Evolutionary conservation across 305 asterid species (phyloP).

Genomic region (Fraxinus platypoda): DNA sequence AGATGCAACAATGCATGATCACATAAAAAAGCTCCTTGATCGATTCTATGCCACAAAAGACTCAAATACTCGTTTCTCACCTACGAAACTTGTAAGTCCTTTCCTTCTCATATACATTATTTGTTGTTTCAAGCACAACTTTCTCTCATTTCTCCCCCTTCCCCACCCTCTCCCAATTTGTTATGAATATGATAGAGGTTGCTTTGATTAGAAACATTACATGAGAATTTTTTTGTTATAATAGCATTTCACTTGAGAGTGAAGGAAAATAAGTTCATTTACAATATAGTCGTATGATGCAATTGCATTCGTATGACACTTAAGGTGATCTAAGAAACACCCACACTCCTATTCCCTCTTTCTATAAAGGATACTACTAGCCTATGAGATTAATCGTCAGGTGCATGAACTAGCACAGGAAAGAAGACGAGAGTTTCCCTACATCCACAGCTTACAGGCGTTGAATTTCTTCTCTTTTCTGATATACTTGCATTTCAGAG

Average conservation of each 20-base stretch:
- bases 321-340: not conserved
- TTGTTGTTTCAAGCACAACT: slow-evolving; percentile 10
- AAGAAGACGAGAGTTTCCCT: not conserved
- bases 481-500: slow-evolving; percentile 2
- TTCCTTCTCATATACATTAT: slow-evolving; percentile 24
- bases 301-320: not conserved
- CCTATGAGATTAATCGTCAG: slow-evolving; percentile 13
- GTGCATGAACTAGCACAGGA: slow-evolving; percentile 4
- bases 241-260: slow-evolving; percentile 9
- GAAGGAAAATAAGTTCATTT: slow-evolving; percentile 11
- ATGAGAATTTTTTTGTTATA: slow-evolving; percentile 3
- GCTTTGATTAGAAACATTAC: slow-evolving; percentile 15
- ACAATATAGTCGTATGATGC: not conserved
- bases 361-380: not conserved
- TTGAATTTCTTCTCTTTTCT: not conserved
- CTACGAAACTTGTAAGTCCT: slow-evolving; percentile 84
- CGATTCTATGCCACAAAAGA: slow-evolving; percentile 92
- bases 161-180: slow-evolving; percentile 5
- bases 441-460: not conserved
- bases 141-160: not conserved
- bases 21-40: slow-evolving; percentile 95
- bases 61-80: slow-evolving; percentile 74
- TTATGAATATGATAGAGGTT: not conserved
- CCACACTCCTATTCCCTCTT: not conserved
- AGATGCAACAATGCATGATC: slow-evolving; percentile 99